These are phyloP conservation scores for Candida ficus DNA, from an alignment of 805 yeast genomes.

Conservation along the genomic window DNA sequence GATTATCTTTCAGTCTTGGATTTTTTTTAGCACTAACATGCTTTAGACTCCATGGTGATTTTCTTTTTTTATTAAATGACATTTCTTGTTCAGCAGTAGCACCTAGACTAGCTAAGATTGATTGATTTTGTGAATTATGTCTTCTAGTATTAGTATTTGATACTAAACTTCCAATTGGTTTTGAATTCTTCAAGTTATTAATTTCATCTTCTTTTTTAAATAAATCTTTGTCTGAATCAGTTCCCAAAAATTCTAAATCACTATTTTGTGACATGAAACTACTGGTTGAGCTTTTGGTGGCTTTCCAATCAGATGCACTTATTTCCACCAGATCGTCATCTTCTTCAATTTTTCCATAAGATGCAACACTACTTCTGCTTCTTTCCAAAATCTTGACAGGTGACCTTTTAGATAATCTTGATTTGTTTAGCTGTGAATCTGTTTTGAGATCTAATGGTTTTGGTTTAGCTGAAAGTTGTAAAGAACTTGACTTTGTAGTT, in stretches of 20 bases:
- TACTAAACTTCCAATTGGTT: conserved; percentile 10
- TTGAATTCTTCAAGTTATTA: conserved; percentile 12
- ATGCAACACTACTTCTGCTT: conserved; percentile 1
- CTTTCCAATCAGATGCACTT: not conserved
- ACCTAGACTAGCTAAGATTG: not conserved
- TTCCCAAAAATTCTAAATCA: conserved; percentile 5
- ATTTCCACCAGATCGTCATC: not conserved
- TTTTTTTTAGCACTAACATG: conserved; percentile 6
- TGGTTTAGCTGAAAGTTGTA: not conserved
- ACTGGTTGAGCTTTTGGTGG: not conserved
- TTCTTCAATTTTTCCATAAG: not conserved
- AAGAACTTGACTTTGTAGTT: not conserved
- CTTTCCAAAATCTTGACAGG: not conserved
- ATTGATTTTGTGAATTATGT: not conserved
- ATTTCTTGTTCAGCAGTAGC: not conserved
- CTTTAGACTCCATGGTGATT: conserved; percentile 3
- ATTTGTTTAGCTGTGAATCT: not conserved
- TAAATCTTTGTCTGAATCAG: conserved; percentile 7
- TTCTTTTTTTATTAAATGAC: conserved; percentile 1
- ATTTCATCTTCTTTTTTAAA: conserved; percentile 1
- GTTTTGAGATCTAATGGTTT: conserved; percentile 2
- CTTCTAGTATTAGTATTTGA: not conserved
- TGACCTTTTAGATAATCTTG: not conserved
- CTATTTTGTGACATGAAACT: too few species aligned
- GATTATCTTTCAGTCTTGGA: conserved; percentile 11